These are phyloP conservation scores for Teunomyces aglyptinius DNA, from an alignment of 805 yeast genomes.

Conservation along the genomic window DNA sequence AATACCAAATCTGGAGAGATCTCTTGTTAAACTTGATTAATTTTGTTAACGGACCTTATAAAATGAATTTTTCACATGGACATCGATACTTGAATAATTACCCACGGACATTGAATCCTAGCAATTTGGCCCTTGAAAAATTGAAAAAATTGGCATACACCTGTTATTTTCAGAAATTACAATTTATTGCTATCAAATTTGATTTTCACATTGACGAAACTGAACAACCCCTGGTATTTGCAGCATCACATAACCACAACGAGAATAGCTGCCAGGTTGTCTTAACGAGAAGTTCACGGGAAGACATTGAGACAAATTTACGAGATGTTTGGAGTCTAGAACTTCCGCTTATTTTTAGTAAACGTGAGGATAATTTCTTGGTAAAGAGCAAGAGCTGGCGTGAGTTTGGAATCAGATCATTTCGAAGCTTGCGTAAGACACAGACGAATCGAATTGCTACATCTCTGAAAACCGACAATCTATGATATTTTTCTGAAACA, in stretches of 20 bases:
- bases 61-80: constrained; percentile 15
- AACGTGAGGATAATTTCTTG: constrained; percentile 6
- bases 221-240: background rate
- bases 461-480: background rate
- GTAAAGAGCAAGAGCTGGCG: constrained; percentile 8
- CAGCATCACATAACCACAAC: background rate
- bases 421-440: constrained; percentile 3
- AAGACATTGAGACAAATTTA: constrained; percentile 23
- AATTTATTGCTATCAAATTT: background rate
- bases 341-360: constrained; percentile 16
- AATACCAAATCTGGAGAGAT: constrained; percentile 41
- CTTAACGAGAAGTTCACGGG: constrained; percentile 12
- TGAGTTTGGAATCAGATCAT: constrained; percentile 4
- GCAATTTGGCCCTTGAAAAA: constrained; percentile 13
- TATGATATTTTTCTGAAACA: too few relatives aligned
- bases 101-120: constrained; percentile 19
- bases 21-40: constrained; percentile 18
- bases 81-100: constrained; percentile 7
- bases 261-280: background rate
- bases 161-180: constrained; percentile 8
- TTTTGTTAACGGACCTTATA: constrained; percentile 26
- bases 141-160: background rate
- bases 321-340: constrained; percentile 31
- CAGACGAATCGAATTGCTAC: background rate
- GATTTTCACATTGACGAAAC: constrained; percentile 4